Evolutionary conservation across 441 rosid genomes (phyloP).

Genomic region (Cnidoscolus chayamansa): DNA sequence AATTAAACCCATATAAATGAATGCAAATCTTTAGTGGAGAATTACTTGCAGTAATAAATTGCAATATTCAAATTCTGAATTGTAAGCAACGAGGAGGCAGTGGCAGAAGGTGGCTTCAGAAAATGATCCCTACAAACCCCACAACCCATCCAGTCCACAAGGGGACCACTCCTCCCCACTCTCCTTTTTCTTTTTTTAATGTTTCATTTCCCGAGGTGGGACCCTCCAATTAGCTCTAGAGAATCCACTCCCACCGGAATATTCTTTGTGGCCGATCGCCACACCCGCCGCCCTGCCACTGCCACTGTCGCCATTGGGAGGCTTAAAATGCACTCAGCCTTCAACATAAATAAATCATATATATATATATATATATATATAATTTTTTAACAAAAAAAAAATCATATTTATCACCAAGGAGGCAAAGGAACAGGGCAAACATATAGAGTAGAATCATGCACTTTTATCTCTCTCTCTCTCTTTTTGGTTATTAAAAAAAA

Average conservation of each 20-base stretch:
- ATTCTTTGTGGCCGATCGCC: slow-evolving; percentile 22
- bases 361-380: no score
- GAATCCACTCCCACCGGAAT: slow-evolving; percentile 20
- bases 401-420: no score
- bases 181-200: neutral
- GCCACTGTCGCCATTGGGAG: slow-evolving; percentile 5
- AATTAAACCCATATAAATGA: neutral
- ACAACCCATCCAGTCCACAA: slow-evolving; percentile 22
- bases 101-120: slow-evolving; percentile 35
- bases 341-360: neutral
- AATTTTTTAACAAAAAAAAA: no score
- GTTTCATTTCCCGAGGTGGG: slow-evolving; percentile 15
- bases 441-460: no score
- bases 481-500: no score
- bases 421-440: no score
- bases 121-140: slow-evolving; percentile 51
- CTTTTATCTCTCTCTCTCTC: no score
- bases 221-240: slow-evolving; percentile 6
- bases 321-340: slow-evolving; percentile 27
- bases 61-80: neutral
- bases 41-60: neutral
- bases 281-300: neutral
- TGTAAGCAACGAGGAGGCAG: slow-evolving; percentile 22
- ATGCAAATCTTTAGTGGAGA: neutral
- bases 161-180: slow-evolving; percentile 29